Conservation (phyloP, 805 yeast genomes). For the Barnettozyma populi region DNA sequence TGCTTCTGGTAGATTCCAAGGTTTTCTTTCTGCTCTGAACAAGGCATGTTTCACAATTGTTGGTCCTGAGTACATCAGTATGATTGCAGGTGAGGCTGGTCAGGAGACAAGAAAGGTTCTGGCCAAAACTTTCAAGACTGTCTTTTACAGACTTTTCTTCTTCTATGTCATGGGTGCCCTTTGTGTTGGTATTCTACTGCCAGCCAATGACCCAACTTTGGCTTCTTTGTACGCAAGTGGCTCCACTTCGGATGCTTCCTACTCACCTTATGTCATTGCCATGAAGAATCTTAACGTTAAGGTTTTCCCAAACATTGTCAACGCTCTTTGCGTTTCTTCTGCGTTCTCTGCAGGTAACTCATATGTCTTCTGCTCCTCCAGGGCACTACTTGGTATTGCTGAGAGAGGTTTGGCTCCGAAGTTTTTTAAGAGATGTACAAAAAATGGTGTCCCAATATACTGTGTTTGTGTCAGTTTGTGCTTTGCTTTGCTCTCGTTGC, state of each 20-base stretch:
- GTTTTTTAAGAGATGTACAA: constrained; percentile 51
- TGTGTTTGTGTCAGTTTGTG: constrained; percentile 49
- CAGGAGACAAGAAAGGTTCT: constrained; percentile 60
- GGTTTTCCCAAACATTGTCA: constrained; percentile 42
- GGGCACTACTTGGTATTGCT: constrained; percentile 51
- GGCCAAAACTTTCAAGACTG: constrained; percentile 68
- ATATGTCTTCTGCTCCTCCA: constrained; percentile 49
- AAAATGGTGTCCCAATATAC: constrained; percentile 63
- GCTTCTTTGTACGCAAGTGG: constrained; percentile 38
- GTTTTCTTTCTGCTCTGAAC: constrained; percentile 60
- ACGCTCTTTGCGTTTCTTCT: constrained; percentile 48
- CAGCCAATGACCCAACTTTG: constrained; percentile 52
- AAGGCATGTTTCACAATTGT: constrained; percentile 72
- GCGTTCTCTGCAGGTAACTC: constrained; percentile 51
- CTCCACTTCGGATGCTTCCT: constrained; percentile 36
- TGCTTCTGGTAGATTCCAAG: constrained; percentile 60
- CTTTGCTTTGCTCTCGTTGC: constrained; percentile 59
- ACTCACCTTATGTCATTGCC: constrained; percentile 54
- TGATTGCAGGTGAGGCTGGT: constrained; percentile 76
- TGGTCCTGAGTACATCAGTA: constrained; percentile 77
- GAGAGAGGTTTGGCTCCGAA: constrained; percentile 56
- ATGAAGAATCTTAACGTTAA: constrained; percentile 48
- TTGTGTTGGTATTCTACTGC: constrained; percentile 59
- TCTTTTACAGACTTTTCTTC: constrained; percentile 49
- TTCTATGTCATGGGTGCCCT: constrained; percentile 65